phyloP scores from a whole-genome alignment of 2,329 filamentous ascomycete species.

The Taxawa tesnikishii region DNA sequence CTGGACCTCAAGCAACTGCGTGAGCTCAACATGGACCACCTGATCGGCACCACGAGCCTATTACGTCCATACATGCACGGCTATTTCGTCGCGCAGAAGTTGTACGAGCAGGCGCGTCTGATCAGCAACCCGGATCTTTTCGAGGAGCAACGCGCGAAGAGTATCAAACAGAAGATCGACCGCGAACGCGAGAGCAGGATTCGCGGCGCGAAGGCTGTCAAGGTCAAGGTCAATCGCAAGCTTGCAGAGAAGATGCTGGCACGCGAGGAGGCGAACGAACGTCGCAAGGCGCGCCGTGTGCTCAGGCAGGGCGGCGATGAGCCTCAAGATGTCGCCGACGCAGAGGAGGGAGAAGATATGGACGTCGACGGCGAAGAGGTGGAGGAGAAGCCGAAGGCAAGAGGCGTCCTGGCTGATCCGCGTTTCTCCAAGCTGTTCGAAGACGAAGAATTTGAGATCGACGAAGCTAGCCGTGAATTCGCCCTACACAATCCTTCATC shows the following conservation, averaged over 20 bases:
- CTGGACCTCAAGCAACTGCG: conserved; percentile 78
- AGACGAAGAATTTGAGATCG: conserved; percentile 83
- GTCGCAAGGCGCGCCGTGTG: conserved; percentile 31
- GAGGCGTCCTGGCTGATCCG: conserved; percentile 60
- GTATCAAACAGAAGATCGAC: conserved; percentile 87
- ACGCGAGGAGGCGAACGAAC: conserved; percentile 55
- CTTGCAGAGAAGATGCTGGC: conserved; percentile 52
- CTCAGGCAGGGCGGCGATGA: conserved; percentile 50
- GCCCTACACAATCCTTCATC: conserved; percentile 81
- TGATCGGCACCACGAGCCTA: conserved; percentile 81
- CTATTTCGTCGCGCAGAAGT: conserved; percentile 88
- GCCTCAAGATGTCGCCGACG: conserved; percentile 10
- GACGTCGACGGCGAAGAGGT: conserved; percentile 41
- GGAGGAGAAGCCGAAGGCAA: conserved; percentile 17
- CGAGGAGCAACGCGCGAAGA: conserved; percentile 84
- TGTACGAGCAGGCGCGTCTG: conserved; percentile 89
- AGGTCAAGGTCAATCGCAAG: conserved; percentile 77
- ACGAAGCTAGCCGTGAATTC: conserved; percentile 83
- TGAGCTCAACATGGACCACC: conserved; percentile 72
- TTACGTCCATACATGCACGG: conserved; percentile 97
- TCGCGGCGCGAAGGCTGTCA: conserved; percentile 73
- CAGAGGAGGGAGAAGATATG: conserved; percentile 36
- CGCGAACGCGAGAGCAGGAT: conserved; percentile 95
- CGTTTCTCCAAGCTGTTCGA: conserved; percentile 86
- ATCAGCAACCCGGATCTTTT: conserved; percentile 90